Evolutionary conservation across 2,329 filamentous ascomycete genomes (phyloP).

Genomic region (Raffaelea deltoideospora): DNA sequence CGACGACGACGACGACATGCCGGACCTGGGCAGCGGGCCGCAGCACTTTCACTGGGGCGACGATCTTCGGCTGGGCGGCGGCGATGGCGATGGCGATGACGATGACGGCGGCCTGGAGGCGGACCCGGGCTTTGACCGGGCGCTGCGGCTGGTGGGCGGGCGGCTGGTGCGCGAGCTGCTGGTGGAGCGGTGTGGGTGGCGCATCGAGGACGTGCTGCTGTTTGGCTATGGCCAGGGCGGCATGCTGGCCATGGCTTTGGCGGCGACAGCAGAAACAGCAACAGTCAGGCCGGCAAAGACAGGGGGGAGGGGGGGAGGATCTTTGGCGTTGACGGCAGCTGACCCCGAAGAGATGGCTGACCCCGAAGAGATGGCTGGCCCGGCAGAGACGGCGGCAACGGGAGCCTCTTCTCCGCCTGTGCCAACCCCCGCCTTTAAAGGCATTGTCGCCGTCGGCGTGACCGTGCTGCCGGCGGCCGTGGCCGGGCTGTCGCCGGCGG

Average conservation of each 20-base stretch:
- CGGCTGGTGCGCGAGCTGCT: constrained; percentile 36
- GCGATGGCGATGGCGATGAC: no score
- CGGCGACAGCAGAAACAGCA: constrained; percentile 21
- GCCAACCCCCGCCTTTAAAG: constrained; percentile 23
- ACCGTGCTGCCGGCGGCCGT: constrained; percentile 38
- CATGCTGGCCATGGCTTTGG: constrained; percentile 42
- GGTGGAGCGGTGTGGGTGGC: constrained; percentile 43
- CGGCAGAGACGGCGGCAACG: no score
- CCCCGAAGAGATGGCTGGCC: no score
- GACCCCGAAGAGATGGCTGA: no score
- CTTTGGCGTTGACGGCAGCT: no score
- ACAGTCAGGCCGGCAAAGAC: no score
- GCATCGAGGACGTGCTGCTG: constrained; percentile 41
- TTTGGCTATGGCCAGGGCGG: constrained; percentile 57
- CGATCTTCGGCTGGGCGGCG: constrained; percentile 39
- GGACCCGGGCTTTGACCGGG: constrained; percentile 44
- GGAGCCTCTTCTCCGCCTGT: no score
- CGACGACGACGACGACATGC: constrained; percentile 7
- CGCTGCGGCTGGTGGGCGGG: constrained; percentile 28
- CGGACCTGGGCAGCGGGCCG: constrained; percentile 1
- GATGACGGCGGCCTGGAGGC: constrained; percentile 46
- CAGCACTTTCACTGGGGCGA: constrained; percentile 51
- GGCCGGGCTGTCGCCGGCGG: constrained; percentile 20
- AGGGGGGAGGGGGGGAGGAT: constrained; percentile 3
- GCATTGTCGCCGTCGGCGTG: constrained; percentile 33